A percentile compares a stretch with the other conserved stretches of the same genome.
Conservation (phyloP, 352 stramenopile genomes). For the Globisporangium paddicum region DNA sequence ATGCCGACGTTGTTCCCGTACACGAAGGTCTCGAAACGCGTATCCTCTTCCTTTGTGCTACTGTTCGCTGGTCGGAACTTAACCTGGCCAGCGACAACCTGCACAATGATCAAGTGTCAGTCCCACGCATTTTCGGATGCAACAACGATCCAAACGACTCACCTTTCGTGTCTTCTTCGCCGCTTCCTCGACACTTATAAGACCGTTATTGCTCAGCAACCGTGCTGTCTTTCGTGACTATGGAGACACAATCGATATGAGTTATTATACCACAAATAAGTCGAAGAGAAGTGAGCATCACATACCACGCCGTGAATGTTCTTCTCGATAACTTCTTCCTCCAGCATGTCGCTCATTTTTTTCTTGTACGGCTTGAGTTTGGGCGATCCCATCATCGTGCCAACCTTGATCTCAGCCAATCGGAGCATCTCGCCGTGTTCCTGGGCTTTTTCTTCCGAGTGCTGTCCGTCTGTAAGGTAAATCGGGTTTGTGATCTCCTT, state of each 20-base stretch:
- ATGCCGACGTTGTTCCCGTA: slow-evolving; percentile 55
- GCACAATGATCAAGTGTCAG: background rate
- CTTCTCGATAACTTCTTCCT: slow-evolving; percentile 35
- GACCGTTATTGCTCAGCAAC: slow-evolving; percentile 20
- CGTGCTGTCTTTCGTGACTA: slow-evolving; percentile 22
- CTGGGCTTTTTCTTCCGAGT: slow-evolving; percentile 6
- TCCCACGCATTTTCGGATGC: background rate
- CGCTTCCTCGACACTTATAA: slow-evolving; percentile 22
- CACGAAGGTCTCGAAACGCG: slow-evolving; percentile 30
- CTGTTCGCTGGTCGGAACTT: slow-evolving; percentile 52
- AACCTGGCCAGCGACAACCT: slow-evolving; percentile 43
- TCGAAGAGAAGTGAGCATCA: background rate
- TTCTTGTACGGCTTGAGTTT: slow-evolving; percentile 48
- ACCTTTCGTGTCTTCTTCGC: slow-evolving; percentile 40
- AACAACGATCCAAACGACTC: too few species aligned
- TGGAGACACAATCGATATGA: too few species aligned
- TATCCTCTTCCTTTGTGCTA: slow-evolving; percentile 16
- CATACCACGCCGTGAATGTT: slow-evolving; percentile 25
- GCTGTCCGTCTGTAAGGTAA: background rate
- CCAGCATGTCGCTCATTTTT: slow-evolving; percentile 43
- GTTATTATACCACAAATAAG: too few species aligned
- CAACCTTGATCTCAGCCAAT: slow-evolving; percentile 20
- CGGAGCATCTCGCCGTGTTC: slow-evolving; percentile 16
- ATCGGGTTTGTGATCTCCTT: slow-evolving; percentile 13
- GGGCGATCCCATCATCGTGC: slow-evolving; percentile 24